These are phyloP conservation scores for Citrus inodora DNA, from an alignment of 345 rosid species.

Conservation along the genomic window DNA sequence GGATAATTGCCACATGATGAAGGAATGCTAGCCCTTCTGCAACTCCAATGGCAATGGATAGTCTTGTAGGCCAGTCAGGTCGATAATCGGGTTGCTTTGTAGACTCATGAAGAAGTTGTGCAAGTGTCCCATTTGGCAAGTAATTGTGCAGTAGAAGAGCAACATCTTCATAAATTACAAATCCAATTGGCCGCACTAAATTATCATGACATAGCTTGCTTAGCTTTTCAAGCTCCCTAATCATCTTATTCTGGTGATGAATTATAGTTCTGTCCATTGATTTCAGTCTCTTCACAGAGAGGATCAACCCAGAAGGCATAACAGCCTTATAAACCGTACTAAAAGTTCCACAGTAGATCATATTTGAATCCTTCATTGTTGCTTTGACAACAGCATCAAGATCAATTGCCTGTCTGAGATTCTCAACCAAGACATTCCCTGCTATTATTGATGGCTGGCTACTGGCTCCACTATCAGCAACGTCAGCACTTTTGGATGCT, in stretches of 20 bases:
- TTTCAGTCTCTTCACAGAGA: conserved; percentile 78
- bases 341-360: conserved; percentile 79
- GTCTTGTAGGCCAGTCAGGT: conserved; percentile 90
- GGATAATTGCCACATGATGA: conserved; percentile 86
- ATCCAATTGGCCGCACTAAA: conserved; percentile 78
- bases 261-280: conserved; percentile 83
- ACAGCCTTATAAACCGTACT: conserved; percentile 82
- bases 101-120: conserved; percentile 77
- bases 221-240: conserved; percentile 90
- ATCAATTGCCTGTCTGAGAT: conserved; percentile 87
- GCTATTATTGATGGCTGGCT: conserved; percentile 65
- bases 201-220: conserved; percentile 94
- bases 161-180: conserved; percentile 83
- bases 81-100: conserved; percentile 58
- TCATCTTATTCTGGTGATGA: conserved; percentile 91
- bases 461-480: conserved; percentile 42
- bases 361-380: conserved; percentile 77
- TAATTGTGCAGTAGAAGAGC: conserved; percentile 86
- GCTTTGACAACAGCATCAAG: conserved; percentile 83
- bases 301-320: conserved; percentile 91
- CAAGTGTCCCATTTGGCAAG: conserved; percentile 74
- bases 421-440: conserved; percentile 77
- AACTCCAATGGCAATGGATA: conserved; percentile 78
- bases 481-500: conserved; percentile 48
- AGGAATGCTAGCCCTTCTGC: conserved; percentile 93